A percentile compares a stretch with the other conserved stretches of the same genome.
Conservation (phyloP, 2,329 filamentous ascomycete genomes). For the Delphinella strobiligena region DNA sequence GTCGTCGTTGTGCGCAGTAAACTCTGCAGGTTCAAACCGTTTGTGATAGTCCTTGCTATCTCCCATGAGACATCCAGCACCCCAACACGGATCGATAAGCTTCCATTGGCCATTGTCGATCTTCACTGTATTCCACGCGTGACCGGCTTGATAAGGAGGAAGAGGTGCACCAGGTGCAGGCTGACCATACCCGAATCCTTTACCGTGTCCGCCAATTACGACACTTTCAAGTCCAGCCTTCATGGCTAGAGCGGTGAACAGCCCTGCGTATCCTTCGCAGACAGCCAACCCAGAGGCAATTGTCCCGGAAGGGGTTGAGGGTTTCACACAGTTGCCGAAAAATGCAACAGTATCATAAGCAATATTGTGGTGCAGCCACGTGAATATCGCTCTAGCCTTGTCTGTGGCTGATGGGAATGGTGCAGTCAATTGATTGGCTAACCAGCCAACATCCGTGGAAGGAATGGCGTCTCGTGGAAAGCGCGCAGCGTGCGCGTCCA, state of each 20-base stretch:
- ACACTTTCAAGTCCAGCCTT: constrained; percentile 69
- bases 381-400: constrained; percentile 86
- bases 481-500: constrained; percentile 65
- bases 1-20: constrained; percentile 58
- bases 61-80: constrained; percentile 61
- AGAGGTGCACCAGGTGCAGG: constrained; percentile 51
- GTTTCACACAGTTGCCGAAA: constrained; percentile 56
- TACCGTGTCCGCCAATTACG: constrained; percentile 68
- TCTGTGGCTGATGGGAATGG: constrained; percentile 82
- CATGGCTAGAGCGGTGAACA: constrained; percentile 67
- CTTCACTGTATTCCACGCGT: constrained; percentile 23
- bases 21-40: constrained; percentile 51
- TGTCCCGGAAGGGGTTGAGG: constrained; percentile 58
- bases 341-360: constrained; percentile 72
- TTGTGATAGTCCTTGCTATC: constrained; percentile 57
- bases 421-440: constrained; percentile 65
- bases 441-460: constrained; percentile 52
- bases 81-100: constrained; percentile 86
- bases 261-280: constrained; percentile 79
- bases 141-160: constrained; percentile 46
- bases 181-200: constrained; percentile 63
- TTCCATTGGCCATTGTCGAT: constrained; percentile 88
- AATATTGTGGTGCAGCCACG: constrained; percentile 92
- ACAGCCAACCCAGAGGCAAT: constrained; percentile 71
- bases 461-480: constrained; percentile 65